phyloP scores from a whole-genome alignment of 768 basidiomycete species.

The Auricularia heimuer region DNA sequence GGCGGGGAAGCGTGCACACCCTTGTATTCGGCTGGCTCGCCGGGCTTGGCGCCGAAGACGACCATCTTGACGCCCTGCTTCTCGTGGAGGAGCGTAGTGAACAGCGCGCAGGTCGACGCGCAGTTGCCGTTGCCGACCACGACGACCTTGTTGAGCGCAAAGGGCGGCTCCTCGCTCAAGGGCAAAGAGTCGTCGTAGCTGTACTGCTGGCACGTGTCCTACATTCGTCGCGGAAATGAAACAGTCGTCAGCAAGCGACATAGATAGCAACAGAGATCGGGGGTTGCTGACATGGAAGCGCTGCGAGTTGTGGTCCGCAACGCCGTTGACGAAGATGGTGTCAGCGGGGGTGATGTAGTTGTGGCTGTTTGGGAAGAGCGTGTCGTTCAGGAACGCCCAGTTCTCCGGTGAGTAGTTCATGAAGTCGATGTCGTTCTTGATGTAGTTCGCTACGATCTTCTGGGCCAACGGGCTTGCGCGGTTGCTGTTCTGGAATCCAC shows the following conservation, averaged over 20 bases:
- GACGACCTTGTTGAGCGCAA: conserved; percentile 29
- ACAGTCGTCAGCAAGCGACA: conserved; percentile 24
- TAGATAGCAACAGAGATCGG: conserved; percentile 6
- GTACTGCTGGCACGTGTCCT: conserved; percentile 10
- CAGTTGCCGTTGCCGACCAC: conserved; percentile 26
- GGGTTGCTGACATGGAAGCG: conserved; percentile 33
- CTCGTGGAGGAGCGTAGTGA: conserved; percentile 52
- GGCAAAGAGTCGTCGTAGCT: conserved; percentile 8
- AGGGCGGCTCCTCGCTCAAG: conserved; percentile 38
- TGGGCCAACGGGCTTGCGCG: conserved; percentile 49
- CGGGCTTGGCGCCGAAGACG: conserved; percentile 49
- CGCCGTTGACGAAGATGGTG: conserved; percentile 35
- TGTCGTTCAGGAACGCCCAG: conserved; percentile 41
- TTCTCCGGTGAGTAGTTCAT: conserved; percentile 43
- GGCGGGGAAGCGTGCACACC: background rate
- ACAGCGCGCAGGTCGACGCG: conserved; percentile 56
- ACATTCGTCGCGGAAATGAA: background rate
- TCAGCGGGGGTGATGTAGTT: conserved; percentile 37
- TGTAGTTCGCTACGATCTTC: conserved; percentile 46
- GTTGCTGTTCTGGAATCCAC: conserved; percentile 46
- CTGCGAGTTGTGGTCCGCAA: conserved; percentile 35
- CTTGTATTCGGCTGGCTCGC: conserved; percentile 35
- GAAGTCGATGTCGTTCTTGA: conserved; percentile 31
- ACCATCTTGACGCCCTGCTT: conserved; percentile 41
- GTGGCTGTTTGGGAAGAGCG: conserved; percentile 27